A percentile compares a stretch with the other conserved stretches of the same genome.
phyloP scores from a whole-genome alignment of 352 stramenopile species.

The Globisporangium lucens region DNA sequence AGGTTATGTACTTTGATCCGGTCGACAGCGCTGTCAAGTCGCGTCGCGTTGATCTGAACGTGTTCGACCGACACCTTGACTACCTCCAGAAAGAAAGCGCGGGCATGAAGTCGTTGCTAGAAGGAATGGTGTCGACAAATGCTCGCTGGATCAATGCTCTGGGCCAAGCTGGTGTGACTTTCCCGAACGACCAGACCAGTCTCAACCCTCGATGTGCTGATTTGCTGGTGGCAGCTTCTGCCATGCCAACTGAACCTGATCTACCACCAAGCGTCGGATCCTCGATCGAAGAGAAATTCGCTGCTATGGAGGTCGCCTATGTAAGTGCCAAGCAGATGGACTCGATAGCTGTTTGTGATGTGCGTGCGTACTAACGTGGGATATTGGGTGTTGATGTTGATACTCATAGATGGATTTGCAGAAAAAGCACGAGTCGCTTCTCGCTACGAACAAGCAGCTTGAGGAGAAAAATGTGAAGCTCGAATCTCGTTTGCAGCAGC shows the following conservation, averaged over 20 bases:
- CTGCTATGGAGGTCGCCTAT: slow-evolving; percentile 40
- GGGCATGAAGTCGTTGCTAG: slow-evolving; percentile 62
- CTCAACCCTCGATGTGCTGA: background rate
- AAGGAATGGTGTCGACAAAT: slow-evolving; percentile 74
- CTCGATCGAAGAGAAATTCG: slow-evolving; percentile 50
- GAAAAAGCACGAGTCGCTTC: slow-evolving; percentile 46
- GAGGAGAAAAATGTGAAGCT: slow-evolving; percentile 63
- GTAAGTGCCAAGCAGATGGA: slow-evolving; percentile 11
- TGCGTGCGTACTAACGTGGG: background rate
- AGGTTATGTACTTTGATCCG: slow-evolving; percentile 11
- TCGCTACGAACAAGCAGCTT: slow-evolving; percentile 42
- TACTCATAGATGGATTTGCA: slow-evolving; percentile 41
- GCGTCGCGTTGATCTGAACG: slow-evolving; percentile 38
- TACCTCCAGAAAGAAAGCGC: slow-evolving; percentile 66
- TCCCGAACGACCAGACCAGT: slow-evolving; percentile 17
- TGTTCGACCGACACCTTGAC: slow-evolving; percentile 63
- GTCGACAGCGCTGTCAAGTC: slow-evolving; percentile 19
- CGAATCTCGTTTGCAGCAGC: slow-evolving; percentile 59
- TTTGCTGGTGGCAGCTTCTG: slow-evolving; percentile 21
- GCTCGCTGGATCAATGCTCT: slow-evolving; percentile 62
- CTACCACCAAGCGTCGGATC: slow-evolving; percentile 17
- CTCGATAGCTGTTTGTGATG: background rate
- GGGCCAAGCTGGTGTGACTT: slow-evolving; percentile 24
- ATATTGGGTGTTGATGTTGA: background rate
- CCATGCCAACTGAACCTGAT: slow-evolving; percentile 12